These are phyloP conservation scores for Sporisorium graminicola DNA, from an alignment of 1,284 basidiomycete genomes.

Conservation along the genomic window DNA sequence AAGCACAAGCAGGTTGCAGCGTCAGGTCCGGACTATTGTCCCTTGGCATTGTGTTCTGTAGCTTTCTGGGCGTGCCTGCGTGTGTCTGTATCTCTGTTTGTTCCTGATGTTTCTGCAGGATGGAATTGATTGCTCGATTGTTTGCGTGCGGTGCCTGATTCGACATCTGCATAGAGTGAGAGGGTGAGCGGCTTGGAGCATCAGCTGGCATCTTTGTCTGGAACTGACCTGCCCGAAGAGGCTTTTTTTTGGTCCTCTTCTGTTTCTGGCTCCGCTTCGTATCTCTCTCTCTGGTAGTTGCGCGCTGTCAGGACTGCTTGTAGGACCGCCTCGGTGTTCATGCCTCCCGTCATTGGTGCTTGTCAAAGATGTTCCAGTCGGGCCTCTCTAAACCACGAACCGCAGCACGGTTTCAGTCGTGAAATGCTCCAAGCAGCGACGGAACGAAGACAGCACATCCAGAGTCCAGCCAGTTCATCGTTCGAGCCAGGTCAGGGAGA, in stretches of 20 bases:
- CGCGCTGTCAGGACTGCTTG: neutral
- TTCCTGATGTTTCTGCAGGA: neutral
- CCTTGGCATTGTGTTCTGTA: neutral
- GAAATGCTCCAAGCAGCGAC: neutral
- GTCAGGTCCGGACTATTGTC: neutral
- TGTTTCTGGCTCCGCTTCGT: constrained; percentile 5
- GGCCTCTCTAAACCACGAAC: neutral
- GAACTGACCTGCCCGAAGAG: neutral
- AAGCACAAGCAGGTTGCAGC: neutral
- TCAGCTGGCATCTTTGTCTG: neutral
- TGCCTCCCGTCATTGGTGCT: neutral
- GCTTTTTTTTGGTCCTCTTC: constrained; percentile 1
- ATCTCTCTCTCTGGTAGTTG: neutral
- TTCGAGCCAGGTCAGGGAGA: neutral
- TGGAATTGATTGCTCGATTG: neutral
- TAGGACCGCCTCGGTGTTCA: neutral
- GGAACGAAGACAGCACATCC: neutral
- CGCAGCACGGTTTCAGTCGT: neutral
- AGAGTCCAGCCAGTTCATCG: neutral
- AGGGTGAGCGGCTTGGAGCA: no score
- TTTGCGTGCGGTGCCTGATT: neutral
- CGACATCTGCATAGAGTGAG: neutral
- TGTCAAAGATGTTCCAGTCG: neutral
- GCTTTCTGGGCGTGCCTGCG: neutral
- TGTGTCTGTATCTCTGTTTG: neutral